phyloP scores from a whole-genome alignment of 495 filamentous ascomycete species.

The Aspergillus diversus region DNA sequence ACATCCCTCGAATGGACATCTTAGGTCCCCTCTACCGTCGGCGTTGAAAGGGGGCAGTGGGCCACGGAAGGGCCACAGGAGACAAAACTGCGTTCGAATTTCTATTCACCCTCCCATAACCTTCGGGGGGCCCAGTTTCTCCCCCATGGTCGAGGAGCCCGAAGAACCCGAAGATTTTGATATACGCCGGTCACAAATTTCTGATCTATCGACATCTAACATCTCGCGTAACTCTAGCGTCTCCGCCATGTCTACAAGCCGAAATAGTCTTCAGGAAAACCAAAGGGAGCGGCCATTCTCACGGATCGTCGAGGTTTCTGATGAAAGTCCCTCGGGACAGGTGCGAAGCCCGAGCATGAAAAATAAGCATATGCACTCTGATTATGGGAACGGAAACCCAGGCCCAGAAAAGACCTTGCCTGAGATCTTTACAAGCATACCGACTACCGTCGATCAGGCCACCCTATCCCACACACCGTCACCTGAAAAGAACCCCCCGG shows the following conservation, averaged over 20 bases:
- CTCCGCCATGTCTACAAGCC: constrained; percentile 24
- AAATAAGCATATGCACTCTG: constrained; percentile 25
- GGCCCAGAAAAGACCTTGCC: constrained; percentile 26
- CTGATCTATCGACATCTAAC: constrained; percentile 24
- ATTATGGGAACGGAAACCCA: constrained; percentile 15
- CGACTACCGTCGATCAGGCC: constrained; percentile 21
- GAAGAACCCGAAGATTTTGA: constrained; percentile 42
- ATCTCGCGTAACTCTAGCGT: constrained; percentile 26
- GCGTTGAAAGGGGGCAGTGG: constrained; percentile 44
- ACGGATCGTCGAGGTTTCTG: constrained; percentile 18
- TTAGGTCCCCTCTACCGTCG: constrained; percentile 36
- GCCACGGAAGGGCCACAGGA: constrained; percentile 46
- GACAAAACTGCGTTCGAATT: constrained; percentile 55
- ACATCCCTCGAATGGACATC: constrained; percentile 29
- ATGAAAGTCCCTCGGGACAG: constrained; percentile 24
- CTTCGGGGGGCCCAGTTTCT: constrained; percentile 40
- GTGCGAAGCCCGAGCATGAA: constrained; percentile 33
- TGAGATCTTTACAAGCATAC: constrained; percentile 35
- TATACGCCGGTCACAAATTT: constrained; percentile 20
- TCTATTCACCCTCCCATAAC: constrained; percentile 49
- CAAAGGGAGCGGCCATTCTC: constrained; percentile 11
- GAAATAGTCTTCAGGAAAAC: constrained; percentile 22
- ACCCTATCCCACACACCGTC: constrained; percentile 41
- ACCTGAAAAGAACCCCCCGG: constrained; percentile 31
- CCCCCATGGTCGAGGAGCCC: constrained; percentile 43